Evolutionary conservation across 2,329 filamentous ascomycete species (phyloP).

Genomic region (Sporothrix phasma): DNA sequence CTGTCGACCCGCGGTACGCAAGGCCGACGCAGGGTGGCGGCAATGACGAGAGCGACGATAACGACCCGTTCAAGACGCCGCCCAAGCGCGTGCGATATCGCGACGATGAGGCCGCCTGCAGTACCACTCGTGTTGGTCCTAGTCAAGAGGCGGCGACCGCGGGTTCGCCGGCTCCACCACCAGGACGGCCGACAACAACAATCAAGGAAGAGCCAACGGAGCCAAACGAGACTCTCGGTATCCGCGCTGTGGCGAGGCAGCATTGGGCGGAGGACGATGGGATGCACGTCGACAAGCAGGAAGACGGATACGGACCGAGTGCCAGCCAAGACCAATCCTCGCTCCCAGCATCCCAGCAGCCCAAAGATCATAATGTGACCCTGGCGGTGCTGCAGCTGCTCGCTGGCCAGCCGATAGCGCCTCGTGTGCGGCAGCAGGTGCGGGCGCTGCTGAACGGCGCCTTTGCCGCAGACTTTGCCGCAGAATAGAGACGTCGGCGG

Average conservation of each 20-base stretch:
- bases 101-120: not conserved
- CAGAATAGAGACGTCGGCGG: too few relatives aligned
- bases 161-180: not conserved
- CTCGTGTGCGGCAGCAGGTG: slow-evolving; percentile 30
- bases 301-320: not conserved
- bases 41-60: not conserved
- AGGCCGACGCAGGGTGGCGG: not conserved
- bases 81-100: slow-evolving; percentile 11
- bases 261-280: slow-evolving; percentile 4
- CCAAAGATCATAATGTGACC: slow-evolving; percentile 29
- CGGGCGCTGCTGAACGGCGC: slow-evolving; percentile 45
- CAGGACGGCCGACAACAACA: not conserved
- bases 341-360: not conserved
- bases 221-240: too few relatives aligned
- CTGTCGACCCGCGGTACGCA: not conserved
- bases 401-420: slow-evolving; percentile 32
- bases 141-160: not conserved
- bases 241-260: not conserved
- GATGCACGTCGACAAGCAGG: slow-evolving; percentile 1
- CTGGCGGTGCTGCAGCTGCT: slow-evolving; percentile 43
- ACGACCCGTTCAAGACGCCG: slow-evolving; percentile 9
- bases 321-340: not conserved
- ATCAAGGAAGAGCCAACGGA: not conserved
- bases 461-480: not conserved
- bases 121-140: not conserved